Conservation (phyloP, 805 yeast species). For the Pichia ethanolica region DNA sequence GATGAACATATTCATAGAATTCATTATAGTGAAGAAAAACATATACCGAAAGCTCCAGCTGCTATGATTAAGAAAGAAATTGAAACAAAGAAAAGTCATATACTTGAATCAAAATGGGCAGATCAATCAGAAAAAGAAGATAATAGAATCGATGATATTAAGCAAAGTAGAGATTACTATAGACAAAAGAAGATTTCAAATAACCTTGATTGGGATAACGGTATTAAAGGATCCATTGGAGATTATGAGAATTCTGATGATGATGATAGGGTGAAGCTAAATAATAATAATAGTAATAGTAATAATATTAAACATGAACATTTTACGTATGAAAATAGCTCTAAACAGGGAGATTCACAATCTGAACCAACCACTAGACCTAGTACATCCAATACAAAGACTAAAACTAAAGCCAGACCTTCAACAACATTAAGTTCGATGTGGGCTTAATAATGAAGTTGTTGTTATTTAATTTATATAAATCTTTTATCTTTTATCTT, state of each 20-base stretch:
- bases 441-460: neutral
- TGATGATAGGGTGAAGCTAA: neutral
- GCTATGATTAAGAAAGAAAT: neutral
- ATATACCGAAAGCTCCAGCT: neutral
- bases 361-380: neutral
- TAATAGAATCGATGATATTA: neutral
- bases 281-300: neutral
- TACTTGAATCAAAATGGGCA: neutral
- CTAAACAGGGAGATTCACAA: no score
- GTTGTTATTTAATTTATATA: no score
- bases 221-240: neutral
- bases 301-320: neutral
- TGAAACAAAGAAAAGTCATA: neutral
- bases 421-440: neutral
- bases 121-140: neutral
- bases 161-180: neutral
- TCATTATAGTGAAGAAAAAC: neutral
- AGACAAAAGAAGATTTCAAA: neutral
- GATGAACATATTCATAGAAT: neutral
- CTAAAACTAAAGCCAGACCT: no score
- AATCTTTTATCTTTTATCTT: no score
- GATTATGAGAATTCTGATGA: neutral
- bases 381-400: no score
- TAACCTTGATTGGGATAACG: slow-evolving; percentile 1
- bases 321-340: neutral